Percentiles rank a stretch among this genome's conserved stretches.
These are phyloP conservation scores for Immersiella caudata DNA, from an alignment of 495 filamentous ascomycete species.

Conservation along the genomic window DNA sequence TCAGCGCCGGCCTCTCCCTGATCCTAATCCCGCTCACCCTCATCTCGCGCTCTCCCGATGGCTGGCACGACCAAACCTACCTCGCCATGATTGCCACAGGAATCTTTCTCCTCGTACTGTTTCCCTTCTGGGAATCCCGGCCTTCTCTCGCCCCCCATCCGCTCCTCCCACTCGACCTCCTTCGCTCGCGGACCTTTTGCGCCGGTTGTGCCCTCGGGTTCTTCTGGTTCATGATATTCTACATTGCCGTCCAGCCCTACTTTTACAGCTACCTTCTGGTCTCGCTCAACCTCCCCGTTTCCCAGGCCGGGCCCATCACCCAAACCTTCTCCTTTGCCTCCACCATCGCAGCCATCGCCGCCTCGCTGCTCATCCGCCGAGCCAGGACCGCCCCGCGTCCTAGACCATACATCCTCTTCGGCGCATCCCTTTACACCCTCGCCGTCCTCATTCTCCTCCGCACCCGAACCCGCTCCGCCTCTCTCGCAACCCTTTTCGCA, in stretches of 20 bases:
- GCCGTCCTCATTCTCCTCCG: slow-evolving; percentile 67
- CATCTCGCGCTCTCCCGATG: slow-evolving; percentile 46
- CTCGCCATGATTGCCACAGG: slow-evolving; percentile 62
- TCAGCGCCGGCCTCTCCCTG: slow-evolving; percentile 60
- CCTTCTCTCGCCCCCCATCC: slow-evolving; percentile 56
- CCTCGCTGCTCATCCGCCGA: slow-evolving; percentile 58
- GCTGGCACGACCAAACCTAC: slow-evolving; percentile 57
- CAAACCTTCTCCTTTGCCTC: slow-evolving; percentile 57
- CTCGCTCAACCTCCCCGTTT: slow-evolving; percentile 60
- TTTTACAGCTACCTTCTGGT: slow-evolving; percentile 66
- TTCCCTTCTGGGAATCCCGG: slow-evolving; percentile 60
- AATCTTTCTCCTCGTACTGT: slow-evolving; percentile 55
- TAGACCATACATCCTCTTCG: slow-evolving; percentile 48
- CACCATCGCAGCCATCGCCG: slow-evolving; percentile 54
- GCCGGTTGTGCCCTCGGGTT: slow-evolving; percentile 61
- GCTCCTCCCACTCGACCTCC: slow-evolving; percentile 61
- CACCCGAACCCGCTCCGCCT: slow-evolving; percentile 57
- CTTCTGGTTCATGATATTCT: slow-evolving; percentile 63
- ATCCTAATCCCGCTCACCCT: slow-evolving; percentile 68
- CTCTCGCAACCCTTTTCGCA: slow-evolving; percentile 63
- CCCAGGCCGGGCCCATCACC: slow-evolving; percentile 55
- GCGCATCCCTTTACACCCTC: slow-evolving; percentile 59
- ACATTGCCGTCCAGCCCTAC: slow-evolving; percentile 62
- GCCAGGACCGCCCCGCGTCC: slow-evolving; percentile 44
- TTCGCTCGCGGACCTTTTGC: slow-evolving; percentile 63